phyloP scores from a whole-genome alignment of 163 green algal species.

The Coccomyxa subellipsoidea region DNA sequence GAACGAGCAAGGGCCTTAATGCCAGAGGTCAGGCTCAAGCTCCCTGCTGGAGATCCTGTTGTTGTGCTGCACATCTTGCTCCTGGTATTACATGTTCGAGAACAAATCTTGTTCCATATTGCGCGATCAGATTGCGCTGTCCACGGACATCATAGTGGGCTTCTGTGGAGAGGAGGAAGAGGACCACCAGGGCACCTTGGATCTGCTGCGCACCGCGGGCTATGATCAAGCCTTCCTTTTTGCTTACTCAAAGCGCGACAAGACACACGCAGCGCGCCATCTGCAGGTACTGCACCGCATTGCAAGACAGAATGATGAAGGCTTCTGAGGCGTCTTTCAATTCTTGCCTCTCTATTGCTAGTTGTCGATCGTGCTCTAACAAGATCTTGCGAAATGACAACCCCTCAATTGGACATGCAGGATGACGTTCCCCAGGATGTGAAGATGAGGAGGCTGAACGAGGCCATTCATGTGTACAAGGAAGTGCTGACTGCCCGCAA shows the following conservation, averaged over 20 bases:
- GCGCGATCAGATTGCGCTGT: constrained; percentile 66
- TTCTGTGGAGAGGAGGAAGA: constrained; percentile 89
- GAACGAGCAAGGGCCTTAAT: constrained; percentile 46
- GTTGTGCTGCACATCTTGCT: too few species aligned
- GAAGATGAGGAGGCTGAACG: constrained; percentile 67
- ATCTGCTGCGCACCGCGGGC: constrained; percentile 56
- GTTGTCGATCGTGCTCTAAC: too few species aligned
- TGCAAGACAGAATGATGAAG: too few species aligned
- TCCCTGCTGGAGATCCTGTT: too few species aligned
- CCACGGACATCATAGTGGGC: constrained; percentile 87
- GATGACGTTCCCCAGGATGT: constrained; percentile 66
- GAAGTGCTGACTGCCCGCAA: not conserved
- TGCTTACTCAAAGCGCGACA: constrained; percentile 75
- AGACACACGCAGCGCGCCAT: constrained; percentile 77
- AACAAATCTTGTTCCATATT: too few species aligned
- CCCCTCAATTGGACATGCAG: constrained; percentile 7
- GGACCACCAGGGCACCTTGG: constrained; percentile 73
- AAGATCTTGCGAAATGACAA: too few species aligned
- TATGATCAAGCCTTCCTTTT: constrained; percentile 91
- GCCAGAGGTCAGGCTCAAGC: constrained; percentile 38
- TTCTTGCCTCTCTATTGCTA: too few species aligned
- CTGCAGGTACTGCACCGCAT: constrained; percentile 18
- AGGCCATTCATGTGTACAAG: constrained; percentile 51
- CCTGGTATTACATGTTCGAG: too few species aligned
- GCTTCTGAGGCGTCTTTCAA: too few species aligned